These are phyloP conservation scores for Choanephora cucurbitarum DNA, from an alignment of 371 early-diverging fungal genomes.

Conservation along the genomic window DNA sequence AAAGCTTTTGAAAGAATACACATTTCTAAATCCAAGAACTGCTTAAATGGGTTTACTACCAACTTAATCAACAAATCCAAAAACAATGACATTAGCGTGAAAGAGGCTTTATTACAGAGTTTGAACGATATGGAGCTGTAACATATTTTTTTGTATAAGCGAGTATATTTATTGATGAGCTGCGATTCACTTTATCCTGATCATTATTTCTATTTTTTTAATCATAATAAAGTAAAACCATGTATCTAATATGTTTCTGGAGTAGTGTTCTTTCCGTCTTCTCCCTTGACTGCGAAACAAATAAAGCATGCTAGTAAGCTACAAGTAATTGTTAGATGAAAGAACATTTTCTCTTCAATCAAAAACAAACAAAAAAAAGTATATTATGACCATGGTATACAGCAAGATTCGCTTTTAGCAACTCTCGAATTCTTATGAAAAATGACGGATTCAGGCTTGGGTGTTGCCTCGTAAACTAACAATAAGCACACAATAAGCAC, in stretches of 20 bases:
- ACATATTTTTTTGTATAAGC: neutral
- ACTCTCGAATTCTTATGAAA: conserved; percentile 6
- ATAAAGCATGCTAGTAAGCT: conserved; percentile 17
- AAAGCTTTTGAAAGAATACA: conserved; percentile 1
- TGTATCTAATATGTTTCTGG: neutral
- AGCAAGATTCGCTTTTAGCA: conserved; percentile 12
- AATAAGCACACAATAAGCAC: neutral
- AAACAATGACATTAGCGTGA: conserved; percentile 4
- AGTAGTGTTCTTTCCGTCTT: neutral
- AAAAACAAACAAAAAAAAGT: too few species aligned
- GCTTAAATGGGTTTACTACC: conserved; percentile 1
- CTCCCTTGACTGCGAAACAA: conserved; percentile 18
- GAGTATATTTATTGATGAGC: neutral
- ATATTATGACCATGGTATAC: conserved; percentile 16
- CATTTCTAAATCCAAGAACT: neutral
- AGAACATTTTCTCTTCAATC: neutral
- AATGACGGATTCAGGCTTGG: conserved; percentile 15
- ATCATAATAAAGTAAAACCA: conserved; percentile 1
- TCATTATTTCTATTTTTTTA: neutral
- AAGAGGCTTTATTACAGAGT: conserved; percentile 11
- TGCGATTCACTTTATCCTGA: too few species aligned
- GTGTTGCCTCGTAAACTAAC: conserved; percentile 17
- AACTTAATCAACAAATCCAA: conserved; percentile 7
- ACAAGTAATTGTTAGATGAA: neutral
- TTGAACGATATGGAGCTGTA: conserved; percentile 8